A percentile compares a stretch with the other conserved stretches of the same genome.
Evolutionary conservation across 2,329 filamentous ascomycete species (phyloP).

Genomic region (Hirsutella minnesotensis): DNA sequence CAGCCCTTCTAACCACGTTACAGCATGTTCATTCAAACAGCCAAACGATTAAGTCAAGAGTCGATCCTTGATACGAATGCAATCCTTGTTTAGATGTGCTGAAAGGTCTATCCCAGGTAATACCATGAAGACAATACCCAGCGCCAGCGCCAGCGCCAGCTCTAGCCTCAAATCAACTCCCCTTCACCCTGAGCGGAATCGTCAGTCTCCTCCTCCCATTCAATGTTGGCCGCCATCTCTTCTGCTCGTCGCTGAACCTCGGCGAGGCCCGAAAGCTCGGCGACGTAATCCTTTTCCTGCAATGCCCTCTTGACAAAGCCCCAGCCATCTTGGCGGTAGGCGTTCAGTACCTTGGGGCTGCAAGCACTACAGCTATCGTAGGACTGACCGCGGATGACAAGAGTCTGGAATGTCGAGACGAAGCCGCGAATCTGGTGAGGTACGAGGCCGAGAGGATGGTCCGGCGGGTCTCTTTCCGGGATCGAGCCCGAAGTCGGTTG

Average conservation of each 20-base stretch:
- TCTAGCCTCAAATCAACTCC: slow-evolving; percentile 28
- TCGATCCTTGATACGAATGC: too few species aligned
- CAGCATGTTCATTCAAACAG: too few species aligned
- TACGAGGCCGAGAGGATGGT: slow-evolving; percentile 55
- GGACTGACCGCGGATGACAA: slow-evolving; percentile 60
- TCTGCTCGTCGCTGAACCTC: slow-evolving; percentile 56
- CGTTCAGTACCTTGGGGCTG: slow-evolving; percentile 54
- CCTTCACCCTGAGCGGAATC: slow-evolving; percentile 40
- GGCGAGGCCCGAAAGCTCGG: slow-evolving; percentile 61
- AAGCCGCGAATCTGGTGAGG: slow-evolving; percentile 76
- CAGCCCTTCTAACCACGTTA: too few species aligned
- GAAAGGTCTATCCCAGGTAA: too few species aligned
- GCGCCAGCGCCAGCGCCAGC: too few species aligned
- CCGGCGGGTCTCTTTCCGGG: slow-evolving; percentile 42
- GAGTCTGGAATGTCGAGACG: slow-evolving; percentile 60
- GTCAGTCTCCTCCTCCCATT: slow-evolving; percentile 46
- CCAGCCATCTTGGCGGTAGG: slow-evolving; percentile 60
- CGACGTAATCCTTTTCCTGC: slow-evolving; percentile 65
- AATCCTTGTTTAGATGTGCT: too few species aligned
- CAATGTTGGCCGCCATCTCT: slow-evolving; percentile 38
- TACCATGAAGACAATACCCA: too few species aligned
- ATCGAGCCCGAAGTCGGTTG: slow-evolving; percentile 23
- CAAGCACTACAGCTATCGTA: slow-evolving; percentile 79
- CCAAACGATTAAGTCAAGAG: too few species aligned
- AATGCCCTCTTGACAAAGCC: slow-evolving; percentile 65